Evolutionary conservation across 176 grass and related monocot species (phyloP).

Genomic region (Chrysopogon serrulatus): DNA sequence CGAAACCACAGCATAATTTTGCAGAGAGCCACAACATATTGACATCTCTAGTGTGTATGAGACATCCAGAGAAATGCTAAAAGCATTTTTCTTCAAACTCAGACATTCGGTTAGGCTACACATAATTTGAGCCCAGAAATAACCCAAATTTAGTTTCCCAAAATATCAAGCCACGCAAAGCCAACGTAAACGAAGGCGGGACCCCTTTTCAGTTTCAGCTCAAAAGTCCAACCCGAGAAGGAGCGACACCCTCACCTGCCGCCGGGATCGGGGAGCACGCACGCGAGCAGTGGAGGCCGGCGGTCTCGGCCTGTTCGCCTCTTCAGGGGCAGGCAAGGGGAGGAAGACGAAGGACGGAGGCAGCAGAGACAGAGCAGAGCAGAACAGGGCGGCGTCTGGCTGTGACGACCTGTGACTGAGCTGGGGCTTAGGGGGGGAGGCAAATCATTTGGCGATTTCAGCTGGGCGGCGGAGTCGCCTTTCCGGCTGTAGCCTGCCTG

Average conservation of each 20-base stretch:
- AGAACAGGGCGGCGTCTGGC: neutral
- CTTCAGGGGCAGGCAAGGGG: too few relatives aligned
- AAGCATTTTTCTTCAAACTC: neutral
- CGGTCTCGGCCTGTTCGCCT: neutral
- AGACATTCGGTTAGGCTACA: neutral
- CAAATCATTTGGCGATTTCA: neutral
- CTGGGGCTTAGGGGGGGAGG: neutral
- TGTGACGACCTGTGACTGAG: neutral
- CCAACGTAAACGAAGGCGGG: neutral
- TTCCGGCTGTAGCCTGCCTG: neutral
- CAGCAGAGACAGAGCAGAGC: neutral
- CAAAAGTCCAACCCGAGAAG: neutral
- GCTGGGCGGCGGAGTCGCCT: neutral
- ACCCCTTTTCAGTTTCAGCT: neutral
- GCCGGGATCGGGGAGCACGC: neutral
- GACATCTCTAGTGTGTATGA: neutral
- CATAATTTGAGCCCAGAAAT: neutral
- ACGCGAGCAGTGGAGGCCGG: neutral
- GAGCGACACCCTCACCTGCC: neutral
- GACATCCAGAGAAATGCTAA: neutral
- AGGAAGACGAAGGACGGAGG: neutral
- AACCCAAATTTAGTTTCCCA: neutral
- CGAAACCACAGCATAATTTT: neutral
- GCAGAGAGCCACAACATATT: neutral
- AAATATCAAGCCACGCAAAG: neutral